phyloP scores from a whole-genome alignment of 345 rosid species.

The Cardamine resedifolia region DNA sequence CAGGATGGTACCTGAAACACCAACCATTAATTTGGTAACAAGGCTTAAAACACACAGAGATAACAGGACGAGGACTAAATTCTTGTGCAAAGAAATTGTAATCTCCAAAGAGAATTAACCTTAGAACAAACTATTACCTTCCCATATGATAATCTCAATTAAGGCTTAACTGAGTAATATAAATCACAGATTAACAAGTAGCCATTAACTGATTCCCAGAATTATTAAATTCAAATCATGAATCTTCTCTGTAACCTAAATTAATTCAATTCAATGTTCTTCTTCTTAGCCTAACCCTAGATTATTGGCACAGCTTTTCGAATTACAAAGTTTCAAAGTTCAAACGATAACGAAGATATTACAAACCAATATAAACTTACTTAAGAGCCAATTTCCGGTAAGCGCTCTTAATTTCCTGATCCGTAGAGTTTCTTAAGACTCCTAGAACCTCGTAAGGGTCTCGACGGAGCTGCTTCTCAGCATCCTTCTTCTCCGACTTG shows the following conservation, averaged over 20 bases:
- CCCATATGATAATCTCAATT: neutral
- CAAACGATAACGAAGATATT: neutral
- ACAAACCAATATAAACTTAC: constrained; percentile 39
- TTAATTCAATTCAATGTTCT: constrained; percentile 3
- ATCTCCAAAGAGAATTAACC: constrained; percentile 15
- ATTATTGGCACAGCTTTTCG: neutral
- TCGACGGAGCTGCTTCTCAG: constrained; percentile 69
- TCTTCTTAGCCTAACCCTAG: constrained; percentile 22
- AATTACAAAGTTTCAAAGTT: neutral
- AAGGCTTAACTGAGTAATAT: neutral
- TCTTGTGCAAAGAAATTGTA: neutral
- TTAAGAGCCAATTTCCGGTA: constrained; percentile 96
- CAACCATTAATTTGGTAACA: neutral
- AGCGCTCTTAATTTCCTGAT: constrained; percentile 91
- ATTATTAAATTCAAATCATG: neutral
- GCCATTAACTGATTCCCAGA: neutral
- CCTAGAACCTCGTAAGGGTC: constrained; percentile 93
- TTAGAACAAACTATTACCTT: neutral
- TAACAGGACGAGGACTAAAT: neutral
- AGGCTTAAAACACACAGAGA: no score
- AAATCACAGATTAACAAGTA: neutral
- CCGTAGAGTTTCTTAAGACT: constrained; percentile 70
- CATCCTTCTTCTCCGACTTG: constrained; percentile 71
- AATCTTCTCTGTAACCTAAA: neutral
- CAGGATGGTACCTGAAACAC: constrained; percentile 92